Base-by-base conservation (phyloP, 1,284 basidiomycete species). In the Sanghuangporus sanghuang region DNA sequence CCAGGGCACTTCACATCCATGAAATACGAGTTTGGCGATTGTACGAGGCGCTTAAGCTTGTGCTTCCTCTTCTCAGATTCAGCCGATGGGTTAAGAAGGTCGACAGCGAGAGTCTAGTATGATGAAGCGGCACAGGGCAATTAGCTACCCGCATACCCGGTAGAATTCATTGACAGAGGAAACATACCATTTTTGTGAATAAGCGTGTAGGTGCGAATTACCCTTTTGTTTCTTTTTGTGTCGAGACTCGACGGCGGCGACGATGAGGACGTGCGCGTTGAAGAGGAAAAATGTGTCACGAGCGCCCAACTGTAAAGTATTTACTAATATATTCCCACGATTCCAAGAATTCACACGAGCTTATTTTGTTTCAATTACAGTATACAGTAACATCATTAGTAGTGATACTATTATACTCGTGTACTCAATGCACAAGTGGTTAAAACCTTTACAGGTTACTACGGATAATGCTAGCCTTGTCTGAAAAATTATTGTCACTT, bases 1-100 rank as follows among this genome's bases (percentile, higher is more conserved):
- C 95, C 93, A 74, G 96, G 92, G 84, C 96, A 99, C 83, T 99
- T 99, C 74, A 99, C 96, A 77, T 99, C 97, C 97, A 99, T 99
- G 83, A 98, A 99, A 83, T 96, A 98, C 54, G 95, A 97, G 83
- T 97, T 95, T 69, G 95, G 95, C 68, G 89, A 92, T 81, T 98
- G 97, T 73, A 99, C 97, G 73, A 99, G 89, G 77, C 96, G 90
- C 89, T 99, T 99, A 80, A 98, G 93, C 87, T 99, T 99, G 90
- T 98, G 93, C 78, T 89, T 92, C 80, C 83, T 89, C 79, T 83
- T 89, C 82, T 96, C 91, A 71, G 88, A 80, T 77, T 95, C 93
- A 73, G 86, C 79, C 68, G 93, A 92, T 71, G 95, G 96, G 90
- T 99, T 94, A 77, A 99, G 90, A 77, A 99, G 92, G 81, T 99